Evolutionary conservation across 2,329 filamentous ascomycete genomes (phyloP), one percentile per base, ranked within the genome.

Genomic region (Colletotrichum trifolii): DNA sequence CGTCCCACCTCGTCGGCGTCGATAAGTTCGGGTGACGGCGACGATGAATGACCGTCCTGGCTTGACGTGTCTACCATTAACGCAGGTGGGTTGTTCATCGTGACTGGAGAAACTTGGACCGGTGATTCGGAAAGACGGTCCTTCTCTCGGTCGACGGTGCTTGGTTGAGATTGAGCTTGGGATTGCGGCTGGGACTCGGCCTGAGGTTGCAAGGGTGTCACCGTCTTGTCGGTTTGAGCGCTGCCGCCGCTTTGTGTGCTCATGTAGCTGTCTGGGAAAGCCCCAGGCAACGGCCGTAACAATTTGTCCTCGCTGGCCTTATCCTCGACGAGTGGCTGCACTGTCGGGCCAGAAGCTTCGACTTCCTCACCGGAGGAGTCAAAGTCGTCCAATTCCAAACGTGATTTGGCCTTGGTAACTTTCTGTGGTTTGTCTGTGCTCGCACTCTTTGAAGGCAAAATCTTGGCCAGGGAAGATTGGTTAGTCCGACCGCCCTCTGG

Each of bases 51-150:
- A 66, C 86, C 88, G 60, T 91, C 89, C 71, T 91, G 88, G 68
- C 90, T 91, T 10, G 90, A 92, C 6, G 85, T 89, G 75, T 94
- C 91, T 25, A 85, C 85, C 70, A 91, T 86, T 40, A 95, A 85
- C 38, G 87, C 87, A 5, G 91, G 91, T 34, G 87, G 89, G 50
- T 87, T 83, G 74, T 78, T 76, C 71, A 79, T 71, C 52, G 77
- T 75, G 72, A 85, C 75, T 2, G 87, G 87, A 15, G 89, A 90
- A 4, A 91, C 82, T 66, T 89, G 82, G 2, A 90, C 84, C 3
- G 90, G 91, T 3, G 91, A 93, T 74, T 92, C 90, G 7, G 88
- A 88, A 43, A 88, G 75, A 46, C 85, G 81, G 53, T 86, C 83
- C 54, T 68, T 60, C 17, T 58, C 54, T 11, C 60, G 42, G 2